Evolutionary conservation across 306 rosid genomes (phyloP).

Genomic region (Lupinus albus): DNA sequence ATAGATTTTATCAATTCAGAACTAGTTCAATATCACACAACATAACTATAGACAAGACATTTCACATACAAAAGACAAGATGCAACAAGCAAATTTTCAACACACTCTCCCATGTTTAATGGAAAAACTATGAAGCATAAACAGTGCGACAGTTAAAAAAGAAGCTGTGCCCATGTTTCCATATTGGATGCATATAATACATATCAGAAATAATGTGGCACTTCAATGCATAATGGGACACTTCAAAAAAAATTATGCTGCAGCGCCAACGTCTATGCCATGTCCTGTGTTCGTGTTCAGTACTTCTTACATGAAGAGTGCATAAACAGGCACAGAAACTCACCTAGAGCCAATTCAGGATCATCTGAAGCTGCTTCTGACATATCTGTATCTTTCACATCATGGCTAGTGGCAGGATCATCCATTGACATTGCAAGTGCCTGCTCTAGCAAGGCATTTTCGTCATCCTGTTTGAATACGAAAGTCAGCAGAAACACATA

Average conservation of each 20-base stretch:
- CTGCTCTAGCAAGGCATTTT: conserved; percentile 89
- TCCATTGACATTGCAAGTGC: conserved; percentile 99
- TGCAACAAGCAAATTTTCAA: conserved; percentile 6
- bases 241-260: neutral
- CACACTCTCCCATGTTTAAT: neutral
- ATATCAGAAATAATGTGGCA: neutral
- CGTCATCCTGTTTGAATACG: conserved; percentile 54
- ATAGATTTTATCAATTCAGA: neutral
- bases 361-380: conserved; percentile 78
- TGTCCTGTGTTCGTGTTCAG: conserved; percentile 24
- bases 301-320: conserved; percentile 15
- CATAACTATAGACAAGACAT: conserved; percentile 17
- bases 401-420: conserved; percentile 66
- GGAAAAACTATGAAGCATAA: neutral
- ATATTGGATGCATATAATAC: conserved; percentile 9
- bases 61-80: conserved; percentile 5
- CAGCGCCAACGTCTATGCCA: neutral
- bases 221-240: conserved; percentile 18
- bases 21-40: conserved; percentile 16
- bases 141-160: neutral
- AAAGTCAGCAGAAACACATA: conserved; percentile 31
- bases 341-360: conserved; percentile 94
- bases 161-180: neutral
- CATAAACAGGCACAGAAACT: conserved; percentile 35
- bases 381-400: conserved; percentile 82